phyloP scores from a whole-genome alignment of 257 asterid species.

The Agastache rugosa region DNA sequence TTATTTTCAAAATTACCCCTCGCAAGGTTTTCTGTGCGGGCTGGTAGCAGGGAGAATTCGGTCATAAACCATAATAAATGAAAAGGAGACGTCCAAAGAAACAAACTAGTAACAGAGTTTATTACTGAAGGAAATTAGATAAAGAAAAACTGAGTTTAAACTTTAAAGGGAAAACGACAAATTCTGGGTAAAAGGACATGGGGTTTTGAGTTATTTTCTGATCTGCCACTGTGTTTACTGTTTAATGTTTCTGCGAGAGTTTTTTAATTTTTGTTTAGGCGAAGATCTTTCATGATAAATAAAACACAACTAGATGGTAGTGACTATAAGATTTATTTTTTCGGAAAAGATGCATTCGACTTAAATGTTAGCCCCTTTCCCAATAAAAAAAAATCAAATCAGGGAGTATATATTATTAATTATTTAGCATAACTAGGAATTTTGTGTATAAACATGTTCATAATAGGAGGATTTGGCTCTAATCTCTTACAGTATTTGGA shows the following conservation, averaged over 20 bases:
- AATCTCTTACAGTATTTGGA: no score
- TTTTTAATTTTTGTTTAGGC: not conserved
- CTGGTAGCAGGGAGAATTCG: conserved; percentile 35
- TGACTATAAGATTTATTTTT: no score
- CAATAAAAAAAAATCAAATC: no score
- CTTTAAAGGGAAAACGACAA: conserved; percentile 33
- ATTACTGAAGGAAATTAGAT: not conserved
- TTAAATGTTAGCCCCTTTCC: no score
- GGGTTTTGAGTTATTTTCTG: conserved; percentile 7
- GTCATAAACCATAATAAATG: conserved; percentile 37
- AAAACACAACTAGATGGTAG: no score
- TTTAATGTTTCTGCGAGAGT: not conserved
- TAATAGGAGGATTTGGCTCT: no score
- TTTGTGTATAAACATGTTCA: no score
- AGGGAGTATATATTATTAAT: no score
- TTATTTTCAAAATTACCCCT: conserved; percentile 27
- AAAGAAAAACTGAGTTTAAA: not conserved
- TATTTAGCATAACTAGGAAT: no score
- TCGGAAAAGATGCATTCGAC: no score
- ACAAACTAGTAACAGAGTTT: conserved; percentile 6
- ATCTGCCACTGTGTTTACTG: conserved; percentile 28
- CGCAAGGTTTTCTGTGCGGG: conserved; percentile 36
- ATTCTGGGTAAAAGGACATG: not conserved
- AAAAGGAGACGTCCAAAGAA: conserved; percentile 28
- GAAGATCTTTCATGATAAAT: no score